These are phyloP conservation scores for Heliamphora exappendiculata DNA, from an alignment of 148 eudicot genomes.

Conservation along the genomic window DNA sequence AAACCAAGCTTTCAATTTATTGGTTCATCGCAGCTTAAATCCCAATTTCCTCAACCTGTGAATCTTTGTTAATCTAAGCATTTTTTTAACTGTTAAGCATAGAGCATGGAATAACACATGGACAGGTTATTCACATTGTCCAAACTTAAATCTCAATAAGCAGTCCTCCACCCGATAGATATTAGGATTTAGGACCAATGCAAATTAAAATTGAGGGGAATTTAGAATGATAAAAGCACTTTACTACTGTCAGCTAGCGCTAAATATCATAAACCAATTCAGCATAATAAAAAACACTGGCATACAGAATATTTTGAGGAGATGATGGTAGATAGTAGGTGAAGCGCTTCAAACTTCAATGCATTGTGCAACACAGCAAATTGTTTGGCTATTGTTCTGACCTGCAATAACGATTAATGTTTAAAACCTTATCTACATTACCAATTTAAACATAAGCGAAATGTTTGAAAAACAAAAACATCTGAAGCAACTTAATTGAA, in stretches of 20 bases:
- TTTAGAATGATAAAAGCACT: background rate
- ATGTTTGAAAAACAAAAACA: background rate
- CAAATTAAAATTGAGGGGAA: background rate
- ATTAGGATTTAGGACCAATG: background rate
- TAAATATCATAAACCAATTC: background rate
- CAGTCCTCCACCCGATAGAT: background rate
- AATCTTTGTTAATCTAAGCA: background rate
- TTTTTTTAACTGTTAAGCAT: background rate
- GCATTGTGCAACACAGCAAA: conserved; percentile 73
- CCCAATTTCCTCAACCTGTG: background rate
- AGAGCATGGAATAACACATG: background rate
- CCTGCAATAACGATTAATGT: conserved; percentile 38
- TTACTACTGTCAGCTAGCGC: background rate
- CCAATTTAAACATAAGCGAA: background rate
- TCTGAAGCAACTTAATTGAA: background rate
- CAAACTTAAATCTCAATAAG: conserved; percentile 1
- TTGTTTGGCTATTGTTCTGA: conserved; percentile 47
- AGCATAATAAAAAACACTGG: background rate
- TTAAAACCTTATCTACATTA: background rate
- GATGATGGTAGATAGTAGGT: conserved; percentile 52
- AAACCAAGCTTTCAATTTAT: background rate
- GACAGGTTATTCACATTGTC: background rate
- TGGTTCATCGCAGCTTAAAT: background rate
- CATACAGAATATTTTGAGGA: conserved; percentile 61
- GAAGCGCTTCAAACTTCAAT: conserved; percentile 75